phyloP scores from a whole-genome alignment of 805 yeast species.

The Schwanniomyces vanrijiae region DNA sequence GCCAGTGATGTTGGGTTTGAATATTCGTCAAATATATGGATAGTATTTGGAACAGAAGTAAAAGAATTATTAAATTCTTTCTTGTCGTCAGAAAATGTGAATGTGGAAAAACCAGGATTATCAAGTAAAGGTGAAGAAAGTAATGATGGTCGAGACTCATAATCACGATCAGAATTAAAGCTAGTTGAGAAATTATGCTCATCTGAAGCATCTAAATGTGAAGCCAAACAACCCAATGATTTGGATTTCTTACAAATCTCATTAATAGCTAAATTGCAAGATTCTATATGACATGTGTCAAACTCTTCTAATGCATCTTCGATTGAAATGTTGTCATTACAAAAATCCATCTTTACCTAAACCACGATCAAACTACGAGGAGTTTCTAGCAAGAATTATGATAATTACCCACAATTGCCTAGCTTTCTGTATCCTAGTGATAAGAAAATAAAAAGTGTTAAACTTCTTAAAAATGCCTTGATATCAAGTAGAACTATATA shows the following conservation, averaged over 20 bases:
- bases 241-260: background rate
- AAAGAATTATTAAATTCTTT: background rate
- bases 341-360: background rate
- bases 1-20: background rate
- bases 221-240: background rate
- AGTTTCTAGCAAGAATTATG: background rate
- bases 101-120: background rate
- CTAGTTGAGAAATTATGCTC: background rate
- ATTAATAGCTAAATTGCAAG: conserved; percentile 16
- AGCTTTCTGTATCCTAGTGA: background rate
- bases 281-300: conserved; percentile 20
- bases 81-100: background rate
- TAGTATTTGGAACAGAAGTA: background rate
- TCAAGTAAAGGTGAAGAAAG: conserved; percentile 4
- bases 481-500: background rate
- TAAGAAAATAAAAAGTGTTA: background rate
- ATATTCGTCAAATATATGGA: background rate
- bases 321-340: background rate
- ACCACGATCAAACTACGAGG: background rate
- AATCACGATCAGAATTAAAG: background rate
- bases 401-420: background rate
- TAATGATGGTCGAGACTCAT: background rate
- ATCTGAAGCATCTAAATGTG: background rate
- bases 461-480: background rate
- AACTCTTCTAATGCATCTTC: conserved; percentile 26